A percentile compares a stretch with the other conserved stretches of the same genome.
Conservation (phyloP, 129 eudicot genomes). For the Flaveria bidentis region DNA sequence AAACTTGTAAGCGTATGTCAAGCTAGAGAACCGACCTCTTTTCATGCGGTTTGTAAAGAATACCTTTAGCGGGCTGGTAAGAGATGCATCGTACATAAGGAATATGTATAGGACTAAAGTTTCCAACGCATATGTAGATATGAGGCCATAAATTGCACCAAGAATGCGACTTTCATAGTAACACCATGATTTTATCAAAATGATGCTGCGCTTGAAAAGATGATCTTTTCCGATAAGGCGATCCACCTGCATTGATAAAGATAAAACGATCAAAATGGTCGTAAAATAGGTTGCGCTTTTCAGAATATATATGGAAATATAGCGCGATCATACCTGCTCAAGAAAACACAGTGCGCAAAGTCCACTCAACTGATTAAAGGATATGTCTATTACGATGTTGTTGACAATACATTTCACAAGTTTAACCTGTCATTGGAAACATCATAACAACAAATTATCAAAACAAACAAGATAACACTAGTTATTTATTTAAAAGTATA, state of each 20-base stretch:
- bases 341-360: conserved; percentile 85
- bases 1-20: background rate
- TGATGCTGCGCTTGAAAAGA: conserved; percentile 83
- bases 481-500: background rate
- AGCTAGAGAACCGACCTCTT: background rate
- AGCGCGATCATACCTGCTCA: conserved; percentile 62
- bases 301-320: conserved; percentile 12
- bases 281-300: background rate
- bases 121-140: conserved; percentile 94
- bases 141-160: conserved; percentile 80
- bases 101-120: conserved; percentile 67
- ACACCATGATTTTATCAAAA: conserved; percentile 89
- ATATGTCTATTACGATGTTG: conserved; percentile 58
- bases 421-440: conserved; percentile 69
- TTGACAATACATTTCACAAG: conserved; percentile 79
- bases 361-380: conserved; percentile 91
- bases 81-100: conserved; percentile 51
- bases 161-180: conserved; percentile 76
- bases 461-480: background rate
- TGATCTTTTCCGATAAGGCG: conserved; percentile 66
- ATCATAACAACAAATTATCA: background rate
- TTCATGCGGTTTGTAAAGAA: conserved; percentile 9
- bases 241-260: conserved; percentile 60
- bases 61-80: conserved; percentile 73
- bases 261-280: background rate